Evolutionary conservation across 2,329 filamentous ascomycete species (phyloP).

Genomic region (Colletotrichum ledebouriae): DNA sequence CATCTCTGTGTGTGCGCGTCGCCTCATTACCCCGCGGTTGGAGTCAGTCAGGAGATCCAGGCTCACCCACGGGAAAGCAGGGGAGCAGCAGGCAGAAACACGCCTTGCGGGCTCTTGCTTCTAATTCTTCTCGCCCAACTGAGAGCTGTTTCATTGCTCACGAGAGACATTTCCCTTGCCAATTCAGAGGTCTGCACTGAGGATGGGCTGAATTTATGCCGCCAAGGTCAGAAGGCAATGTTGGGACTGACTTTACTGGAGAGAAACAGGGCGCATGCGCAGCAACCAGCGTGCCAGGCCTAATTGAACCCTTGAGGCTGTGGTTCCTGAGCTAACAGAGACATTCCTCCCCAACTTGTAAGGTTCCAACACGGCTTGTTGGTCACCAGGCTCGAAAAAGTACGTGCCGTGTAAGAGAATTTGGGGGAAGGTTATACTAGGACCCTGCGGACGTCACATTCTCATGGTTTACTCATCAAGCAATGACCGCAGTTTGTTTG

Average conservation of each 20-base stretch:
- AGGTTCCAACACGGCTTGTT: constrained; percentile 21
- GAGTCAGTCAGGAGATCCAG: constrained; percentile 32
- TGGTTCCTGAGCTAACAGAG: constrained; percentile 36
- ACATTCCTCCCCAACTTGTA: constrained; percentile 30
- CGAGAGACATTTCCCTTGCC: constrained; percentile 34
- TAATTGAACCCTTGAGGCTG: constrained; percentile 18
- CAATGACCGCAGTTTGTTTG: constrained; percentile 34
- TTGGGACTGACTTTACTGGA: constrained; percentile 18
- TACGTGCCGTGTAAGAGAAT: constrained; percentile 1
- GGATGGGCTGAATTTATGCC: constrained; percentile 30
- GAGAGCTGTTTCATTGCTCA: constrained; percentile 29
- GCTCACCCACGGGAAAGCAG: constrained; percentile 19
- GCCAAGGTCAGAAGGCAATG: constrained; percentile 35
- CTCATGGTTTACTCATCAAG: constrained; percentile 18
- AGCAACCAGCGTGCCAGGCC: constrained; percentile 15
- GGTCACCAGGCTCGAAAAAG: constrained; percentile 27
- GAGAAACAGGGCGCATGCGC: constrained; percentile 5
- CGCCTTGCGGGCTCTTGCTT: constrained; percentile 21
- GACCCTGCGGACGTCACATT: constrained; percentile 39
- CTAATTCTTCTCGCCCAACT: constrained; percentile 1
- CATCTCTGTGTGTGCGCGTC: constrained; percentile 27
- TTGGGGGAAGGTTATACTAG: constrained; percentile 27
- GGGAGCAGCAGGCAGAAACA: constrained; percentile 21
- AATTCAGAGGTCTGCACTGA: constrained; percentile 35
- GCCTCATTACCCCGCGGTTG: constrained; percentile 31